Base-by-base conservation (phyloP, 2,329 filamentous ascomycete genomes). In the Atkinsonella hypoxylon region DNA sequence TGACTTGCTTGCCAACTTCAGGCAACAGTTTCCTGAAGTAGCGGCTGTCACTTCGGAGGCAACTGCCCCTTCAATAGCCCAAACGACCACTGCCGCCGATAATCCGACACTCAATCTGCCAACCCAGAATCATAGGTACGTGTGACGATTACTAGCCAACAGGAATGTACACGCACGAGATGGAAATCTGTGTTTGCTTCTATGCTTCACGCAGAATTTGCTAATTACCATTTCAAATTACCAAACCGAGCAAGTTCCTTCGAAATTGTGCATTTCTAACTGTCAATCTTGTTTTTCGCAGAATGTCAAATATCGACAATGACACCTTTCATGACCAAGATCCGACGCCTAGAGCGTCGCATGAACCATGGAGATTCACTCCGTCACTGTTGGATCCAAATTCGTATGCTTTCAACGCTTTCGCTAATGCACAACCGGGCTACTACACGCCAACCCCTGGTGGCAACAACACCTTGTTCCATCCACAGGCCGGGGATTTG, bases 391-490 rank as follows among this genome's bases (percentile, higher is more conserved):
- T 97, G 63, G 91, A 97, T 63, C 82, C 89, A 17, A 89, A 85
- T 65, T 86, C 87, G 31, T 88, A 88, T 64, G 80, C 82, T 22
- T 96, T 95, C 67, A 77, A 81, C 53, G 76, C 77, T 51, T 91
- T 95, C 62, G 82, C 85, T 56, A 88, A 87, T 66, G 86, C 90
- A 56, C 79, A 85, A 44, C 79, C 86, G 15, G 87, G 84, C 13
- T 93, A 93, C 67, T 96, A 95, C 68, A 90, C 89, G 8, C 87
- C 90, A 2, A 94, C 88, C 1, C 86, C 89, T 2, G 87, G 86
- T 55, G 86, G 85, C 44, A 85, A 82, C 55, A 88, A 85, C 62
- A 85, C 86, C 17, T 69, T 91, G 56, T 94, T 89, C 62, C 88
- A 94, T 63, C 81, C 78, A 48, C 87, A 90, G 66, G 86, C 88